phyloP scores from a whole-genome alignment of 257 asterid species.

The Lantana camara region DNA sequence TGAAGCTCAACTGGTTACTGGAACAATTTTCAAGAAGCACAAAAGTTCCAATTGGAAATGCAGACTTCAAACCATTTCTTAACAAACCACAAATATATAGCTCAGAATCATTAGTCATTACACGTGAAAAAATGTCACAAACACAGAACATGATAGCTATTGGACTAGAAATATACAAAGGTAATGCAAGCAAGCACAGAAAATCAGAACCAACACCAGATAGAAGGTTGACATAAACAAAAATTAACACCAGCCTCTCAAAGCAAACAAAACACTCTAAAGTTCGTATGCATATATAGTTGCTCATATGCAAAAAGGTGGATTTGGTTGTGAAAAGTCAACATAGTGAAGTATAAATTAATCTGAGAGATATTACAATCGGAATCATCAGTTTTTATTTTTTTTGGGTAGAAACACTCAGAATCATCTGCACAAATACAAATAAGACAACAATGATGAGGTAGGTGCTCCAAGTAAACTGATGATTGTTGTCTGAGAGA shows the following conservation, averaged over 20 bases:
- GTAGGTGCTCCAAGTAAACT: neutral
- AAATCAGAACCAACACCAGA: slow-evolving; percentile 14
- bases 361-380: neutral
- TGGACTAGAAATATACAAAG: neutral
- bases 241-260: neutral
- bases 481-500: too few species aligned
- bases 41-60: neutral
- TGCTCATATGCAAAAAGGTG: neutral
- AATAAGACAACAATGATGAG: slow-evolving; percentile 2
- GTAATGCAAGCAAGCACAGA: slow-evolving; percentile 9
- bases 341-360: slow-evolving; percentile 1
- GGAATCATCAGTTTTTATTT: too few species aligned
- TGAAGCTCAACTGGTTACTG: slow-evolving; percentile 11
- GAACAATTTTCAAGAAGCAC: slow-evolving; percentile 15
- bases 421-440: slow-evolving; percentile 1
- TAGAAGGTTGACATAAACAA: slow-evolving; percentile 9
- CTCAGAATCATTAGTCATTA: slow-evolving; percentile 17
- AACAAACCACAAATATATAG: neutral
- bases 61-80: slow-evolving; percentile 11
- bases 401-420: too few species aligned
- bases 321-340: neutral
- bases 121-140: slow-evolving; percentile 15
- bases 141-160: slow-evolving; percentile 14
- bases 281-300: neutral
- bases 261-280: slow-evolving; percentile 3